phyloP scores from a whole-genome alignment of 768 basidiomycete genomes.

The Pleurotus eryngii region DNA sequence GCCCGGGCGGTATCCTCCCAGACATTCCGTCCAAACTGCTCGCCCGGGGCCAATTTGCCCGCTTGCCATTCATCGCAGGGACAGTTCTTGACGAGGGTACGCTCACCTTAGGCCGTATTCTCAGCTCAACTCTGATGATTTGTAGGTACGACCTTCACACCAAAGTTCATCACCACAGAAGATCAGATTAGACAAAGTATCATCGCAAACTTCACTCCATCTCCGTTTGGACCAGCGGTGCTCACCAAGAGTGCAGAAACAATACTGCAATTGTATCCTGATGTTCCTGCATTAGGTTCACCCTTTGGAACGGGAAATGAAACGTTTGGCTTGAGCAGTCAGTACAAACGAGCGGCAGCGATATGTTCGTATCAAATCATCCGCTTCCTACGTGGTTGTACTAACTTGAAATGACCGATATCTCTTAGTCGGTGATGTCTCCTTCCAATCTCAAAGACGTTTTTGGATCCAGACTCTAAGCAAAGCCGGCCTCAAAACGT shows the following conservation, averaged over 20 bases:
- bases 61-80: constrained; percentile 42
- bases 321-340: constrained; percentile 35
- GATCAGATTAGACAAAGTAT: constrained; percentile 23
- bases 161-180: constrained; percentile 19
- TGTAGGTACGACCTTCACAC: constrained; percentile 34
- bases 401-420: neutral
- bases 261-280: constrained; percentile 37
- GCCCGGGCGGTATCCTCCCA: constrained; percentile 33
- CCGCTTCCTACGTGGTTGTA: neutral
- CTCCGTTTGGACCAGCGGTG: constrained; percentile 18
- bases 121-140: neutral
- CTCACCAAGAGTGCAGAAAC: constrained; percentile 19
- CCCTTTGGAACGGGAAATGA: constrained; percentile 45
- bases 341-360: constrained; percentile 29
- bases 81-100: constrained; percentile 44
- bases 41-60: constrained; percentile 28
- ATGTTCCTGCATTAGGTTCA: constrained; percentile 37
- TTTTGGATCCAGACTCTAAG: constrained; percentile 37
- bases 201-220: constrained; percentile 24
- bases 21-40: constrained; percentile 34
- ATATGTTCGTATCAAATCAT: constrained; percentile 11
- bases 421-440: constrained; percentile 32
- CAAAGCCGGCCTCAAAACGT: constrained; percentile 32
- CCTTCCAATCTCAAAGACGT: constrained; percentile 36
- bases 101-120: neutral